Percentiles rank a stretch among this genome's conserved stretches.
phyloP scores from a whole-genome alignment of 352 stramenopile species.

The Pythium aphanidermatum region DNA sequence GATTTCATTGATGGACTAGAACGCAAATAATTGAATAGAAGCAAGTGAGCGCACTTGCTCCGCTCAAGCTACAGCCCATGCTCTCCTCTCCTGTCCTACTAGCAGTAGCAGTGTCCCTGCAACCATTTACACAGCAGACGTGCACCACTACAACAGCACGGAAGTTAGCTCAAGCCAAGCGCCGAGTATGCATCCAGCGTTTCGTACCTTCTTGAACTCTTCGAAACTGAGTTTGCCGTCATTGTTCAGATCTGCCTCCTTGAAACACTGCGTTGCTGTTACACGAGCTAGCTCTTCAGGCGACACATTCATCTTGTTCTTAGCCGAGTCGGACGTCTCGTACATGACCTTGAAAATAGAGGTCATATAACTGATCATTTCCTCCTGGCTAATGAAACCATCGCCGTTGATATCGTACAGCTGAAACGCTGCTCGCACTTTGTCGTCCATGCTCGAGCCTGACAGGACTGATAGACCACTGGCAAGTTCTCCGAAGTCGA shows the following conservation, averaged over 20 bases:
- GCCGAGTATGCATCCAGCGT: background rate
- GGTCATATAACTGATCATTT: conserved; percentile 87
- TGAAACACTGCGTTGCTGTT: conserved; percentile 82
- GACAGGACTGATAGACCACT: conserved; percentile 81
- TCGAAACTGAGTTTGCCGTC: conserved; percentile 86
- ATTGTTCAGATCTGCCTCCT: conserved; percentile 75
- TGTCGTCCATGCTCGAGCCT: conserved; percentile 83
- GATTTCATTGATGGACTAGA: too few species aligned
- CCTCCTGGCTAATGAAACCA: conserved; percentile 78
- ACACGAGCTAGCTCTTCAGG: conserved; percentile 74
- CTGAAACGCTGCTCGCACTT: conserved; percentile 79
- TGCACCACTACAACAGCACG: too few species aligned
- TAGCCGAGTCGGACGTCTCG: conserved; percentile 73
- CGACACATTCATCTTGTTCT: conserved; percentile 65
- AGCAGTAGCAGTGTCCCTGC: too few species aligned
- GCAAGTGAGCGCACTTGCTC: too few species aligned
- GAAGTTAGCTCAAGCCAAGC: background rate
- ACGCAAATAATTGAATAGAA: too few species aligned
- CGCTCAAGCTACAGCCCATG: too few species aligned
- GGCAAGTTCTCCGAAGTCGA: conserved; percentile 83
- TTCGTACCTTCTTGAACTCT: conserved; percentile 83
- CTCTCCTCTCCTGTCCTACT: too few species aligned
- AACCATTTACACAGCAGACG: too few species aligned
- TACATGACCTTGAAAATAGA: conserved; percentile 90
- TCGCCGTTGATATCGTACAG: conserved; percentile 84